phyloP scores from a whole-genome alignment of 257 asterid species.

The Solanum verrucosum region DNA sequence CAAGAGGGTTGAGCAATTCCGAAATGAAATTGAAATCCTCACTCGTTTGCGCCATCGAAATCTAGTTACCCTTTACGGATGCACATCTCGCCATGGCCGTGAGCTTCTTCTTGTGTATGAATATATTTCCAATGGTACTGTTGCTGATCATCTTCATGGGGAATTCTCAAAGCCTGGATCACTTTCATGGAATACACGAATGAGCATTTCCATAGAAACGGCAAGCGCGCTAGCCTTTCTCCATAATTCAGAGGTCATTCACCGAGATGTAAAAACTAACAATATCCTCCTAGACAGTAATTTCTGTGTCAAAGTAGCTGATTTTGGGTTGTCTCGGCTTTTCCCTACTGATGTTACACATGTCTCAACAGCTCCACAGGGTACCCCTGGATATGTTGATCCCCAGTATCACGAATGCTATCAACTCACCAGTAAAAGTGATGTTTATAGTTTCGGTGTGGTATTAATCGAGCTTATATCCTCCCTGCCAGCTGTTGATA shows the following conservation, averaged over 20 bases:
- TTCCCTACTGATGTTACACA: slow-evolving; percentile 63
- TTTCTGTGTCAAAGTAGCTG: slow-evolving; percentile 79
- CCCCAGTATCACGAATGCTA: slow-evolving; percentile 79
- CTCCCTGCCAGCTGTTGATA: slow-evolving; percentile 69
- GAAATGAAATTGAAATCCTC: slow-evolving; percentile 66
- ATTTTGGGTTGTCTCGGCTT: slow-evolving; percentile 66
- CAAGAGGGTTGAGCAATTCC: slow-evolving; percentile 72
- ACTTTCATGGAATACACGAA: slow-evolving; percentile 53
- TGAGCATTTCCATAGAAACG: slow-evolving; percentile 67
- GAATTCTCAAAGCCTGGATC: slow-evolving; percentile 30
- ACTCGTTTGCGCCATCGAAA: slow-evolving; percentile 42
- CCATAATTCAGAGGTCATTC: slow-evolving; percentile 61
- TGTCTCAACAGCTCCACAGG: slow-evolving; percentile 87
- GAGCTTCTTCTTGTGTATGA: slow-evolving; percentile 72
- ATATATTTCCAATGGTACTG: slow-evolving; percentile 66
- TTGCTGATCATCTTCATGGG: slow-evolving; percentile 82
- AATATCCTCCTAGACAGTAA: slow-evolving; percentile 63
- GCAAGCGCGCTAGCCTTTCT: slow-evolving; percentile 66
- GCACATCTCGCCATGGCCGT: slow-evolving; percentile 61
- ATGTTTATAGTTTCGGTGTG: slow-evolving; percentile 81
- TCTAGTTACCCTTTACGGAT: slow-evolving; percentile 61
- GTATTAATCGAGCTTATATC: slow-evolving; percentile 76
- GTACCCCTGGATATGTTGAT: slow-evolving; percentile 86
- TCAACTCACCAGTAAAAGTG: slow-evolving; percentile 71
- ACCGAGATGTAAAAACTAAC: slow-evolving; percentile 75